Conservation (phyloP, 768 basidiomycete species). For the Trametes elegans region DNA sequence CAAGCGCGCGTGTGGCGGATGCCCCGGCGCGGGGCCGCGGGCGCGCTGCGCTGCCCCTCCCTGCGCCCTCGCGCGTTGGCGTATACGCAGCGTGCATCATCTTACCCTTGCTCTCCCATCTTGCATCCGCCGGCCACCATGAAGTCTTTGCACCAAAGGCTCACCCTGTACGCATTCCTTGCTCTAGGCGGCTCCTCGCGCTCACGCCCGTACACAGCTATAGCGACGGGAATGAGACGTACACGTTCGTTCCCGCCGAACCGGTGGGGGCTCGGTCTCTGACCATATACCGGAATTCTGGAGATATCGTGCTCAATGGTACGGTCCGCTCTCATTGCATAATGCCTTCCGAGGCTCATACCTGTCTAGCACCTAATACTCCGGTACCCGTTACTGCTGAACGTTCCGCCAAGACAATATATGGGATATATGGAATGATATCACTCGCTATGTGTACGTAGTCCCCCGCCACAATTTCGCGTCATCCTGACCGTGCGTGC, state of each 20-base stretch:
- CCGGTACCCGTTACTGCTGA: slow-evolving; percentile 52
- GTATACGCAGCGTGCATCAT: slow-evolving; percentile 1
- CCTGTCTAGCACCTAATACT: slow-evolving; percentile 48
- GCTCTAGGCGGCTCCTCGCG: background rate
- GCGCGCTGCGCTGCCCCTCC: slow-evolving; percentile 9
- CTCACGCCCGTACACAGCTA: slow-evolving; percentile 47
- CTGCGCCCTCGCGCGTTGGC: slow-evolving; percentile 19
- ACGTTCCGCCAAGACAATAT: slow-evolving; percentile 62
- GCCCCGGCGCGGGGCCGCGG: slow-evolving; percentile 19
- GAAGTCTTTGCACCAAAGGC: slow-evolving; percentile 69
- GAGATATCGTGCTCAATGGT: slow-evolving; percentile 73
- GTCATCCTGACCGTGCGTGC: background rate
- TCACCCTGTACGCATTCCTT: slow-evolving; percentile 52
- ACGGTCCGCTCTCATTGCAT: slow-evolving; percentile 25
- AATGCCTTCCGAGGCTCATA: background rate
- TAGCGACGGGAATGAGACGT: slow-evolving; percentile 67
- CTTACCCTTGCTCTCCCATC: slow-evolving; percentile 9
- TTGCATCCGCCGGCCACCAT: slow-evolving; percentile 42
- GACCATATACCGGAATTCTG: slow-evolving; percentile 71
- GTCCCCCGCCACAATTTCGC: background rate
- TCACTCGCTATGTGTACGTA: slow-evolving; percentile 71
- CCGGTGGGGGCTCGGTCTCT: slow-evolving; percentile 61
- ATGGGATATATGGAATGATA: slow-evolving; percentile 75
- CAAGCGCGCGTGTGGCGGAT: slow-evolving; percentile 20
- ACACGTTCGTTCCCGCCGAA: slow-evolving; percentile 73